Evolutionary conservation across 768 basidiomycete genomes (phyloP), one percentile per base, ranked within the genome.

Genomic region (Omphalotus guepiniiformis): DNA sequence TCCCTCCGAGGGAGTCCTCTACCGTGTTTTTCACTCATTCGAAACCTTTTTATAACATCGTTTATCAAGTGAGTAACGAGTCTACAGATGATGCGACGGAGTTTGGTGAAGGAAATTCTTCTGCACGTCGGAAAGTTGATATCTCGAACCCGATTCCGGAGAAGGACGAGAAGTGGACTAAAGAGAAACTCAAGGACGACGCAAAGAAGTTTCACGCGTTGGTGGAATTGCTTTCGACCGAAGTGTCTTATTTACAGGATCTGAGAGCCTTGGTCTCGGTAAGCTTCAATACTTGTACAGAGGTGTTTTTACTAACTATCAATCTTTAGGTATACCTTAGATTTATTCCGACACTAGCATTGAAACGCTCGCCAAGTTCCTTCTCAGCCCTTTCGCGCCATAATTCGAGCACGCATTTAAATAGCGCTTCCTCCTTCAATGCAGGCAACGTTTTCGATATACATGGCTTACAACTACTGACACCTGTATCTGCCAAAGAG

Each of bases 201-300:
- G 54, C 71, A 12, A 62, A 80, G 40, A 74, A 70, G 47, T 84
- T 77, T 53, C 85, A 96, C 57, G 87, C 91, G 5, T 76, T 97
- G 41, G 73, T 81, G 54, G 95, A 97, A 66, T 70, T 98, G 32
- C 74, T 97, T 21, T 72, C 79, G 48, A 94, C 93, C 1, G 95
- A 98, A 69, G 70, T 80, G 16, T 80, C 81, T 6, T 98, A 97
- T 62, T 74, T 93, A 7, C 62, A 74, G 42, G 92, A 94, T 64
- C 65, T 97, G 57, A 78, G 82, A 51, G 77, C 77, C 7, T 74
- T 98, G 36, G 86, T 92, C 47, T 74, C 76, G 53, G 92, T 91
- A 61, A 51, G 76, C 65, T 12, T 50, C 50, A 44, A 41, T 48
- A 39, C 28, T 45, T 8, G 13, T 37, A 42, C 1, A 43, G 18